Base-by-base conservation (phyloP, 108 stramenopile genomes). In the Cyclostephanos invisitatus region DNA sequence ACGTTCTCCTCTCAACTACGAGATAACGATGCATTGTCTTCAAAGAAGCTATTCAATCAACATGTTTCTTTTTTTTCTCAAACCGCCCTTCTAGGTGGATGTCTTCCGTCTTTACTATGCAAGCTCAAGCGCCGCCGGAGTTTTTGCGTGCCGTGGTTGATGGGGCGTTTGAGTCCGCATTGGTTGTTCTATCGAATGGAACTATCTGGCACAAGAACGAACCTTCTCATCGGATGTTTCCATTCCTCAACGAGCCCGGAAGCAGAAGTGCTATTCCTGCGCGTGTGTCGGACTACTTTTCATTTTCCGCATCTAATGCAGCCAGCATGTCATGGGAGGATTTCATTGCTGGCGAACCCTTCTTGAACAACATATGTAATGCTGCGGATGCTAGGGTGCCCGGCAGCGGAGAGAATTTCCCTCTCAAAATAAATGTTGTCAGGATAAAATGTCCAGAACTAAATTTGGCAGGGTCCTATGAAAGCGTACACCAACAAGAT, bases 121-220 rank as follows among this genome's bases (percentile, higher is more conserved):
- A 18, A 54, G 25, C 25, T 21, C 1, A 27, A 25, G 1, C n/a
- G 32, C 73, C 73, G 5, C 73, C 73, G n/a, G 64, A 58, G 27
- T 65, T 64, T 50, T 37, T 78, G 14, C 66, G 71, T 46, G 8
- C 38, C 27, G 53, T 78, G 12, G 8, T 78, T 2, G 71, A 78
- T 40, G 77, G 64, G 17, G 53, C 70, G 17, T 64, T 59, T 14
- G 46, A 56, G 20, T 38, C 77, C 9, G 50, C 70, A n/a, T 58
- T 78, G 37, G 7, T 78, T 11, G 70, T 78, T 22, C 20, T 67
- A 47, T 67, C 58, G 5, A 61, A 67, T 66, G 77, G 77, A 48
- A 27, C 24, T 25, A 54, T 78, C 22, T 63, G 68, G 56, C 70
- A 78, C 38, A 71, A 49, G 42, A 78, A 78, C 24, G 64, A 70